These are phyloP conservation scores for Histomonas meleagridis DNA, from an alignment of 208 protist genomes.

Conservation along the genomic window DNA sequence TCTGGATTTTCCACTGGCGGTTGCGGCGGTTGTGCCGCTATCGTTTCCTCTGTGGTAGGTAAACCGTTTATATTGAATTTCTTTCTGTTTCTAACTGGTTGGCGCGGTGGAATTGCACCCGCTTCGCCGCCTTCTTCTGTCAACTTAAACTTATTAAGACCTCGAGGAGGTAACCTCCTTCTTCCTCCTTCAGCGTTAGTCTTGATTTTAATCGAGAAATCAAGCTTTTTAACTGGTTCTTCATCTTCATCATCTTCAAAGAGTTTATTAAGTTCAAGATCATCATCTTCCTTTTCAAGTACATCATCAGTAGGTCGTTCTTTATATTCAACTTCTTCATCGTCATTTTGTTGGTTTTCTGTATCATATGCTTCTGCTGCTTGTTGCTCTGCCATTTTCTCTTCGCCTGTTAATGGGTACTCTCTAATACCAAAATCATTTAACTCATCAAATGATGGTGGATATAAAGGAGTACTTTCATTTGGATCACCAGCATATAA, in stretches of 20 bases:
- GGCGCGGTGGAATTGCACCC: no score
- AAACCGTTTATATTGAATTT: no score
- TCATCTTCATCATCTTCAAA: neutral
- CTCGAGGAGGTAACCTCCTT: no score
- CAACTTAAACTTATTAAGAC: no score
- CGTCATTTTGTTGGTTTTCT: neutral
- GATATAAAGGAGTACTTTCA: neutral
- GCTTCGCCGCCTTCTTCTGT: no score
- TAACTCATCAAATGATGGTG: neutral
- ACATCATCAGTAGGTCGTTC: neutral
- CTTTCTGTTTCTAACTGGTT: no score
- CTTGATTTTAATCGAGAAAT: neutral
- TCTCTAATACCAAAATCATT: neutral
- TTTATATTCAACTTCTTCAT: neutral
- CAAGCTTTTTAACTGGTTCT: neutral
- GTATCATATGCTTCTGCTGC: neutral
- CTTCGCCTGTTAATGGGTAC: neutral
- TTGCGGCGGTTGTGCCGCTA: no score
- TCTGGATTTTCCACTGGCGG: no score
- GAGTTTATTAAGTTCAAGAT: neutral
- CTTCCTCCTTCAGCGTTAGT: neutral
- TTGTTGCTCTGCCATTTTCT: neutral
- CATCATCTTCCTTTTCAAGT: neutral
- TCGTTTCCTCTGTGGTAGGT: no score
- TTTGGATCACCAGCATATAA: neutral